A percentile compares a stretch with the other conserved stretches of the same genome.
These are phyloP conservation scores for Straminergon stramineum DNA, from an alignment of 225 moss, liverwort and hornwort species.

Conservation along the genomic window DNA sequence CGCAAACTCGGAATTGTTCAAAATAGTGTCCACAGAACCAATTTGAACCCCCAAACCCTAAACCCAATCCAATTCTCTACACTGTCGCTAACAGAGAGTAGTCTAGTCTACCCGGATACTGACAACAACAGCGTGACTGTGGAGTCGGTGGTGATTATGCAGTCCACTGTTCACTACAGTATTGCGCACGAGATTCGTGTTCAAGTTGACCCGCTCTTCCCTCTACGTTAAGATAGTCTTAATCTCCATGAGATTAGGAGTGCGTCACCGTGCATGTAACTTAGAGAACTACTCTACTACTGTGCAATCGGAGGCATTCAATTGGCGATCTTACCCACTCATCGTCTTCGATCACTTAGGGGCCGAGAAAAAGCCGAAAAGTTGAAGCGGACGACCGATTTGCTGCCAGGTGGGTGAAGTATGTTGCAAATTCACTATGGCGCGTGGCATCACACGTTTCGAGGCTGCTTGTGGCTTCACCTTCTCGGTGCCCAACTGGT, in stretches of 20 bases:
- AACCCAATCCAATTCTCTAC: neutral
- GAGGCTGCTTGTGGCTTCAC: neutral
- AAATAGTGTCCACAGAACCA: neutral
- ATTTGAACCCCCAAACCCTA: neutral
- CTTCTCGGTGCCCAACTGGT: neutral
- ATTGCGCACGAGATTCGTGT: neutral
- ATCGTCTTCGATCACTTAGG: neutral
- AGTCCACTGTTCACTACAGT: neutral
- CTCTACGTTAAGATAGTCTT: neutral
- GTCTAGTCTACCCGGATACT: neutral
- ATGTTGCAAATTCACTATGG: neutral
- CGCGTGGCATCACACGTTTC: slow-evolving; percentile 5
- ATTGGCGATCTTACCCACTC: neutral
- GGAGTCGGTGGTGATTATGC: neutral
- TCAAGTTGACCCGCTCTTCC: neutral
- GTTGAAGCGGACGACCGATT: neutral
- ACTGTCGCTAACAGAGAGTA: neutral
- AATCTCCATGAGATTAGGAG: neutral
- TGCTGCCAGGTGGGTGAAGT: slow-evolving; percentile 17
- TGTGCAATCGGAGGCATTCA: neutral
- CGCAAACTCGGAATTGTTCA: neutral
- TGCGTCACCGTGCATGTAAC: neutral
- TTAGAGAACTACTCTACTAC: neutral
- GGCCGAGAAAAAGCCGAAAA: neutral
- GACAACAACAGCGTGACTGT: neutral